Conservation (phyloP, 768 basidiomycete genomes). For the Lepiota subincarnata region DNA sequence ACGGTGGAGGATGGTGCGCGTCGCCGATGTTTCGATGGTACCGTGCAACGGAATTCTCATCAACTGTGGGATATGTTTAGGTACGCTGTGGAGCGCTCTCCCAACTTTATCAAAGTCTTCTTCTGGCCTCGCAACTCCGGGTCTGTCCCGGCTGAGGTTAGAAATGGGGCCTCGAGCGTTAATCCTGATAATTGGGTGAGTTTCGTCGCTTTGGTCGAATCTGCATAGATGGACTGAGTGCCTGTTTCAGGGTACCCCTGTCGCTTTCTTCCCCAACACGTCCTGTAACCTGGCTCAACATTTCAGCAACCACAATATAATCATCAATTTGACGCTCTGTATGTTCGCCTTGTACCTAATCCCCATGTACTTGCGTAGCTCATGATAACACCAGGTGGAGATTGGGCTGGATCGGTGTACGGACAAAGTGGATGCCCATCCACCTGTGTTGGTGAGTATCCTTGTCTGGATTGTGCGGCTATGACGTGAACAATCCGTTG, state of each 20-base stretch:
- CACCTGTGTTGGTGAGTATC: slow-evolving; percentile 49
- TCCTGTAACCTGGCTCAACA: slow-evolving; percentile 53
- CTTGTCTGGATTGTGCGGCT: neutral
- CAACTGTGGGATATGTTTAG: slow-evolving; percentile 22
- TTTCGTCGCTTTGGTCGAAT: neutral
- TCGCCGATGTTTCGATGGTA: neutral
- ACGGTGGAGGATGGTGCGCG: slow-evolving; percentile 56
- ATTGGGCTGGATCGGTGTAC: slow-evolving; percentile 57
- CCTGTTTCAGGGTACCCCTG: slow-evolving; percentile 44
- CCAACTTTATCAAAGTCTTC: slow-evolving; percentile 58
- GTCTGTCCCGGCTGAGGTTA: slow-evolving; percentile 45
- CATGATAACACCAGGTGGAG: slow-evolving; percentile 30
- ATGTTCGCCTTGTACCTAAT: slow-evolving; percentile 8
- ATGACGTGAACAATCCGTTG: neutral
- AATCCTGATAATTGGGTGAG: slow-evolving; percentile 55
- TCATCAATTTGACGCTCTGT: slow-evolving; percentile 55
- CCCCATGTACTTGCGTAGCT: neutral
- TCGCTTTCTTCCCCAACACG: slow-evolving; percentile 56
- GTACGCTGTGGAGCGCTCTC: slow-evolving; percentile 62
- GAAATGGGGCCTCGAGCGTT: slow-evolving; percentile 32
- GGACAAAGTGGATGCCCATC: slow-evolving; percentile 47
- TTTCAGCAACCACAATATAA: slow-evolving; percentile 55
- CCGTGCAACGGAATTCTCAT: neutral
- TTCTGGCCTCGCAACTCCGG: slow-evolving; percentile 61
- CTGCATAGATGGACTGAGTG: neutral